Evolutionary conservation across 495 filamentous ascomycete species (phyloP), one percentile per base, ranked within the genome.

Genomic region (Parathielavia hyrcaniae): DNA sequence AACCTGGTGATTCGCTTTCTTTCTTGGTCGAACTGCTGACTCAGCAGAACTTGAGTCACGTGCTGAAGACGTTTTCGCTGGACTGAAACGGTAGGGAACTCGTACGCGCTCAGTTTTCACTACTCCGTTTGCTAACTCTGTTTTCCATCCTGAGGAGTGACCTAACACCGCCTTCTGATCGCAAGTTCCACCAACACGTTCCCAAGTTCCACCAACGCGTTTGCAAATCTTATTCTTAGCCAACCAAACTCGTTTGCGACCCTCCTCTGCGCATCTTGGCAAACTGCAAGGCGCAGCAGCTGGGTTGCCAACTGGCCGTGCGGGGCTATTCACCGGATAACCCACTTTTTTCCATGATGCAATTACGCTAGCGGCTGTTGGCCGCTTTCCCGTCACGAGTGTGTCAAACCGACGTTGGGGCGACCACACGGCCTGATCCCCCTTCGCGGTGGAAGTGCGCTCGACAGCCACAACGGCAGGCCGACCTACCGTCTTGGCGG

Each of bases 61-160:
- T 48, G 45, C 5, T 32, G 16, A 48, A 17, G 22, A 48, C 45
- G 45, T 48, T 48, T 48, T 48, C 45, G 30, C 22, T 26, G 6
- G 19, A 48, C 10, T 19, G 32, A 19, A 48, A 48, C 45, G 45
- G 45, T 48, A 48, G 22, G n/a, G 45, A 48, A 48, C 45, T 22
- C 45, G 23, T 30, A 48, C 10, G 45, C 23, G 45, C 45, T 48
- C 26, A 48, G 45, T 48, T 48, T 48, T 16, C 45, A 48, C 45
- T 48, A 48, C n/a, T 32, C 45, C 45, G 45, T 48, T 48, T 48
- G 8, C 45, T 5, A 48, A 19, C 45, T 48, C 45, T 22, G 45
- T 48, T 47, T 47, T 14, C 45, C 8, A 48, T 48, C 45, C 32
- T 16, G 3, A 22, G 45, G 19, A 2, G 45, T 48, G 26, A 48